Evolutionary conservation across 257 asterid species (phyloP).

Genomic region (Solanum tarijense): DNA sequence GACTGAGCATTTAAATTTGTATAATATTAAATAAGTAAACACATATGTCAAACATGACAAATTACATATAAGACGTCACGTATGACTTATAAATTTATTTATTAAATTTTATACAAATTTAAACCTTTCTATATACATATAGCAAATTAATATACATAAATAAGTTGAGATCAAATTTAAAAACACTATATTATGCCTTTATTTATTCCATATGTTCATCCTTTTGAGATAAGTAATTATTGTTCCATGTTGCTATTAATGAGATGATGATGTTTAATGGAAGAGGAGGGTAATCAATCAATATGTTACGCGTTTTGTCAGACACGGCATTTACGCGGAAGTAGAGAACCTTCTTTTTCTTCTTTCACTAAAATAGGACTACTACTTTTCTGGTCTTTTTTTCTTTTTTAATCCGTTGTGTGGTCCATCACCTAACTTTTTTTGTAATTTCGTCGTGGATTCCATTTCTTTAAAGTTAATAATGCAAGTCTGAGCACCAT

Average conservation of each 20-base stretch:
- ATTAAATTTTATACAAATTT: no score
- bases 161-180: no score
- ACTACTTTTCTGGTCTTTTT: background rate
- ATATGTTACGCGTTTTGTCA: background rate
- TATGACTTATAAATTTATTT: background rate
- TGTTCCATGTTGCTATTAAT: background rate
- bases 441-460: background rate
- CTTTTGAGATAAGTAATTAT: background rate
- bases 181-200: background rate
- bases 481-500: background rate
- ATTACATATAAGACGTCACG: no score
- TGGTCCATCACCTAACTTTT: background rate
- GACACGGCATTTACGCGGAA: background rate
- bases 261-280: background rate
- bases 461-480: background rate
- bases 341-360: background rate
- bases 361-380: background rate
- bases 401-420: no score
- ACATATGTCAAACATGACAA: no score
- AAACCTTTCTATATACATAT: accelerated
- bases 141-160: no score
- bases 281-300: background rate
- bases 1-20: no score
- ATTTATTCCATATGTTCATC: background rate
- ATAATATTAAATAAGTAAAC: no score